Evolutionary conservation across 108 stramenopile genomes (phyloP), one percentile per base, ranked within the genome.

Genomic region (Licmophora abbreviata): DNA sequence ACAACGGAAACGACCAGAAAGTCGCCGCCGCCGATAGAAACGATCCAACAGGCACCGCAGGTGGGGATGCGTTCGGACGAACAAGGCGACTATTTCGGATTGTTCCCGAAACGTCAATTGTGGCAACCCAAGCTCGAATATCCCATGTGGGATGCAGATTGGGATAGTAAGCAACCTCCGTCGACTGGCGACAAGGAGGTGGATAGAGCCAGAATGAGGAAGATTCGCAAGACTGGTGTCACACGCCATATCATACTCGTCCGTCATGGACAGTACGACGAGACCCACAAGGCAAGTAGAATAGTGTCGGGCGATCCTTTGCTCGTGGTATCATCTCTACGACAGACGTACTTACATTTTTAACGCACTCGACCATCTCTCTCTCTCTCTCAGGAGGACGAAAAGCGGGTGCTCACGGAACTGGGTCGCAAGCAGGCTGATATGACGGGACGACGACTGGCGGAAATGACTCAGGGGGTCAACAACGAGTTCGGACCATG

Each of bases 221-320:
- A 66, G 14, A 53, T 82, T 44, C 59, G 84, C 18, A 82, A 74
- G 44, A 45, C 81, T 37, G 83, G 87, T 10, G 79, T 88, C 4
- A 94, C 93, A 7, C 73, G 87, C 24, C 93, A 94, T 54, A 69
- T 94, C 27, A 78, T 94, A 43, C 49, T 91, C 34, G 61, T 94
- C 46, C 72, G 93, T 23, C 93, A 94, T 61, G 93, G 93, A 15
- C 93, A 94, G 54, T 94, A 94, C 63, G 85, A 86, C 64, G 93
- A 94, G 55, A 65, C 75, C 9, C 61, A 60, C 34, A 67, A 74
- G 60, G 77, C 65, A 18, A 55, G 69, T 20, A n/a, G 8, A 41
- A 3, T 37, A 5, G 6, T 35, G 3, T 42, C 36, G 32, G 4
- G 24, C 22, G 25, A 15, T 41, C 32, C 20, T 36, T 17, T 46